These are phyloP conservation scores for Phytopythium cucurbitacearum DNA, from an alignment of 352 stramenopile species.

Conservation along the genomic window DNA sequence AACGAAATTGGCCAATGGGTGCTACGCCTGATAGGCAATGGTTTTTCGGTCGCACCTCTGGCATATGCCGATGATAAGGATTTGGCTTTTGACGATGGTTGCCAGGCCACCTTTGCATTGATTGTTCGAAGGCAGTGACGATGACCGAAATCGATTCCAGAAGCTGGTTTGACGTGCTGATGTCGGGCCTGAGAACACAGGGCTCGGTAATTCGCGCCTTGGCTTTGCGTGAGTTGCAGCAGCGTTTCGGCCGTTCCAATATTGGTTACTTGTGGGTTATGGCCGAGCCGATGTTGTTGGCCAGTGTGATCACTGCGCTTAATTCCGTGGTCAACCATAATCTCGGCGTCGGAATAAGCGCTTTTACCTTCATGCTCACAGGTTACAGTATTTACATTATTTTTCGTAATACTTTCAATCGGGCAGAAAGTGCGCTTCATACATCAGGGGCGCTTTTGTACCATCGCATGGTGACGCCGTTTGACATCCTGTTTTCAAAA, in stretches of 20 bases:
- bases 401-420: constrained; percentile 7
- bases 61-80: constrained; percentile 6
- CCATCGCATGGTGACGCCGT: constrained; percentile 5
- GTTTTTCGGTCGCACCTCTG: constrained; percentile 5
- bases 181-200: constrained; percentile 5
- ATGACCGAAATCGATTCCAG: constrained; percentile 6
- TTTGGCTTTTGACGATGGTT: constrained; percentile 6
- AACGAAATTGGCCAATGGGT: constrained; percentile 6
- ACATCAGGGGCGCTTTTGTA: constrained; percentile 5
- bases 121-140: constrained; percentile 5
- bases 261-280: constrained; percentile 6
- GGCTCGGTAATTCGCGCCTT: constrained; percentile 5
- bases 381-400: constrained; percentile 7
- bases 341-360: constrained; percentile 5
- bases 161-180: constrained; percentile 5
- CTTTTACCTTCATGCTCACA: constrained; percentile 6
- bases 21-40: constrained; percentile 5
- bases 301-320: constrained; percentile 5
- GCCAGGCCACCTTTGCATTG: constrained; percentile 5
- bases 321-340: constrained; percentile 6
- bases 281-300: constrained; percentile 5
- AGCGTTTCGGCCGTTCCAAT: constrained; percentile 5
- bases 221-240: constrained; percentile 5
- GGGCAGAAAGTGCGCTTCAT: constrained; percentile 5
- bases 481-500: constrained; percentile 6